These are phyloP conservation scores for Tolypocladium tundrense DNA, from an alignment of 2,329 filamentous ascomycete species.

Conservation along the genomic window DNA sequence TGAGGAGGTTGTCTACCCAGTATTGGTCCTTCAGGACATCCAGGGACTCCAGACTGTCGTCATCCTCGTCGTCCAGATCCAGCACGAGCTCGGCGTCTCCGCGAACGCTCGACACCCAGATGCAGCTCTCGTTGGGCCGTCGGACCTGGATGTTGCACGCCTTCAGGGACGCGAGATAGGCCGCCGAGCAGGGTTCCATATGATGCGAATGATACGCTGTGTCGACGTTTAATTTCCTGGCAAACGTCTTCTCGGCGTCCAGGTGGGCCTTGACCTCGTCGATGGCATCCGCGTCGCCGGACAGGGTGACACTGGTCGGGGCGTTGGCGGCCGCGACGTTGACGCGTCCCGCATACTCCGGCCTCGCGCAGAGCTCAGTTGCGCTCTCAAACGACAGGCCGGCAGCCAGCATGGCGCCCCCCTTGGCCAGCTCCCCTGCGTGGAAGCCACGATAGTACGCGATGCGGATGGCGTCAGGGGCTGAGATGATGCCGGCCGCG, in stretches of 20 bases:
- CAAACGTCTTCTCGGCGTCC: not conserved
- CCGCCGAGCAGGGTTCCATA: not conserved
- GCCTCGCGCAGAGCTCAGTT: not conserved
- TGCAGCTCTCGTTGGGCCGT: not conserved
- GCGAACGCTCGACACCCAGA: not conserved
- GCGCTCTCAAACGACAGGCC: conserved; percentile 6
- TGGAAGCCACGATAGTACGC: conserved; percentile 11
- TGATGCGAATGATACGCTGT: not conserved
- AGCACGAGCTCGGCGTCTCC: not conserved
- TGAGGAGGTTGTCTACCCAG: conserved; percentile 25
- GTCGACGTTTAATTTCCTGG: not conserved
- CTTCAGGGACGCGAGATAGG: not conserved
- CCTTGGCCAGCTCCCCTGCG: not conserved
- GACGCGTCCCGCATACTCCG: conserved; percentile 1
- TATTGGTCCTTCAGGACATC: conserved; percentile 11
- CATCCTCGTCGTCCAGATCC: not conserved
- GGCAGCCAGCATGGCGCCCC: conserved; percentile 11
- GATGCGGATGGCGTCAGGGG: conserved; percentile 5
- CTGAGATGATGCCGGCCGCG: conserved; percentile 8
- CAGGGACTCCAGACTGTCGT: not conserved
- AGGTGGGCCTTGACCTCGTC: not conserved
- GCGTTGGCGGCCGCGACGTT: conserved; percentile 12
- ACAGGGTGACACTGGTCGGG: not conserved
- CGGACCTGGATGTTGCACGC: not conserved
- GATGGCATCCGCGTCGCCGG: not conserved